Conservation (phyloP, 78 protist species). For the Dictyostelium purpureum region DNA sequence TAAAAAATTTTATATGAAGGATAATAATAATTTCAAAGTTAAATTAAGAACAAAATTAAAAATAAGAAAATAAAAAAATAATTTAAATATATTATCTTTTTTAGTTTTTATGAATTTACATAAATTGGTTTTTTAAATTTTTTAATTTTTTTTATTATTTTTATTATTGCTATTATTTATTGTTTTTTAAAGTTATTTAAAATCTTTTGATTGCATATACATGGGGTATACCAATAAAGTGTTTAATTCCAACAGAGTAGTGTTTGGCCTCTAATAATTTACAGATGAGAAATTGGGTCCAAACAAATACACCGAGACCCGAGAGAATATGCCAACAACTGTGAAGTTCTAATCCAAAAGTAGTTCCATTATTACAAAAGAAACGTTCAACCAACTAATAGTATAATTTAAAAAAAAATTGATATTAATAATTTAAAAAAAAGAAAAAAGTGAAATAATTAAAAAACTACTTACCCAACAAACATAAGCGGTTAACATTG, state of each 20-base stretch:
- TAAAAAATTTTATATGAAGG: neutral
- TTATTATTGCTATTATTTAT: neutral
- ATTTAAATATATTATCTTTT: neutral
- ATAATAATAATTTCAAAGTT: neutral
- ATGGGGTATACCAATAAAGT: constrained; percentile 20
- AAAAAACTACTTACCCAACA: constrained; percentile 66
- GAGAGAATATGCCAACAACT: constrained; percentile 51
- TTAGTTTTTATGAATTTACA: no score
- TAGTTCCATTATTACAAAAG: constrained; percentile 41
- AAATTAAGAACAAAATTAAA: neutral
- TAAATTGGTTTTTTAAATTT: no score
- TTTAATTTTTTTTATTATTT: neutral
- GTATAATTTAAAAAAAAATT: no score
- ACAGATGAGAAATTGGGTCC: constrained; percentile 62
- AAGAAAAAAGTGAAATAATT: neutral
- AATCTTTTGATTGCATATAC: constrained; percentile 11
- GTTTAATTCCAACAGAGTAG: constrained; percentile 2
- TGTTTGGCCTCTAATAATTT: constrained; percentile 48
- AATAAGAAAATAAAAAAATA: neutral
- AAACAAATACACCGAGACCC: constrained; percentile 38
- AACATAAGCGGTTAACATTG: constrained; percentile 21
- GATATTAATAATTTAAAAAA: neutral
- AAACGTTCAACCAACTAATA: constrained; percentile 27
- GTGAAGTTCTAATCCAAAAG: constrained; percentile 48
- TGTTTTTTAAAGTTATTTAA: neutral